Evolutionary conservation across 208 protist species (phyloP).

Genomic region (Leishmania major): DNA sequence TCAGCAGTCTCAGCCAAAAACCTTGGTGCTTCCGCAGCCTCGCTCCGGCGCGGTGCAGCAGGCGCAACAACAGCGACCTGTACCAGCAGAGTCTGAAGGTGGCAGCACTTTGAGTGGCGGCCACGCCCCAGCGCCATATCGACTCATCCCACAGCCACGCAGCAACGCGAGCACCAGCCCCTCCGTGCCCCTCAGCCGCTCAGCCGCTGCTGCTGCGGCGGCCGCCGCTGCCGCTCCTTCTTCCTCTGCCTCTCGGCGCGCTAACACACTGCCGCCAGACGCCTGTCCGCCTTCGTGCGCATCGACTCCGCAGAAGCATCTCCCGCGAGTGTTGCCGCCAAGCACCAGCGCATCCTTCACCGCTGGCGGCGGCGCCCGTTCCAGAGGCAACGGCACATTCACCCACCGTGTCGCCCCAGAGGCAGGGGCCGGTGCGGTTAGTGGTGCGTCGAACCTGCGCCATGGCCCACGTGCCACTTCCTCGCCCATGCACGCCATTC

Average conservation of each 20-base stretch:
- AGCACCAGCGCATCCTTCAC: neutral
- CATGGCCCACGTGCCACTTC: slow-evolving; percentile 8
- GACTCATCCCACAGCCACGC: slow-evolving; percentile 11
- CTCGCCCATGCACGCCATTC: neutral
- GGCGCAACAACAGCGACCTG: neutral
- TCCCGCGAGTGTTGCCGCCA: neutral
- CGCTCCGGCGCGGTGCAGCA: slow-evolving; percentile 1
- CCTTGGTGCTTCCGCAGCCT: slow-evolving; percentile 1
- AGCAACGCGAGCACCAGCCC: neutral
- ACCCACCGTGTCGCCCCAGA: neutral
- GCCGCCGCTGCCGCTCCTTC: neutral
- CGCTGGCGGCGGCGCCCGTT: neutral
- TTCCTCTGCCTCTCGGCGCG: neutral
- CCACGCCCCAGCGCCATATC: neutral
- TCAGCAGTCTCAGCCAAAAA: neutral
- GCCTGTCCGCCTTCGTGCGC: neutral
- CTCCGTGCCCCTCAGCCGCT: neutral
- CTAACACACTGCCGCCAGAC: slow-evolving; percentile 2
- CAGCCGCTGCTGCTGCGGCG: neutral
- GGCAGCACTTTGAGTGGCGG: neutral
- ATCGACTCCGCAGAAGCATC: neutral
- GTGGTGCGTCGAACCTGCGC: slow-evolving; percentile 4
- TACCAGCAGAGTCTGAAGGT: neutral
- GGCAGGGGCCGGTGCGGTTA: neutral
- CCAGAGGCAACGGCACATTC: neutral